A percentile compares a stretch with the other conserved stretches of the same genome.
Evolutionary conservation across 2,329 filamentous ascomycete genomes (phyloP).

Genomic region (Anthostomella pinea): DNA sequence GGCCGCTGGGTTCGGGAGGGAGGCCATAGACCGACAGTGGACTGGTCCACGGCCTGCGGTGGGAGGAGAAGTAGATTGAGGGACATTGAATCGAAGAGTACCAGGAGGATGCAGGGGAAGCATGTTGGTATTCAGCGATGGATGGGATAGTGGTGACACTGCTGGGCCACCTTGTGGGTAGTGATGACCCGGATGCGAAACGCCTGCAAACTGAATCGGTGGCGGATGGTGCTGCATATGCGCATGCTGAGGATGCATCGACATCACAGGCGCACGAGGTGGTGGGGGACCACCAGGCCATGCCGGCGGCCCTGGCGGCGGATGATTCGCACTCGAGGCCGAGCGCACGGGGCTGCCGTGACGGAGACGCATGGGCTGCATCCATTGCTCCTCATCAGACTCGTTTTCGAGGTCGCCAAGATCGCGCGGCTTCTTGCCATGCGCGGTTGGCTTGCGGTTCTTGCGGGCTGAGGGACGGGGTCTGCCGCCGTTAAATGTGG

Average conservation of each 20-base stretch:
- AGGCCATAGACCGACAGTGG: no score
- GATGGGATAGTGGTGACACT: background rate
- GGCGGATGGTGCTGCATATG: no score
- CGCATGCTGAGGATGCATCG: no score
- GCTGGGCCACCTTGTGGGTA: no score
- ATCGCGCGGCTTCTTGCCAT: background rate
- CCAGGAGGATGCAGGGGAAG: conserved; percentile 1
- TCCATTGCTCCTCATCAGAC: conserved; percentile 7
- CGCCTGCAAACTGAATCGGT: no score
- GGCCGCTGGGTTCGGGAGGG: background rate
- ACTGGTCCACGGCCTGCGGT: no score
- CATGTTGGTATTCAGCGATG: background rate
- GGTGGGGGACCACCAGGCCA: no score
- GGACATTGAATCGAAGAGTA: conserved; percentile 3
- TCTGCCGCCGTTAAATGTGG: background rate
- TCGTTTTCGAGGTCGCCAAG: conserved; percentile 8
- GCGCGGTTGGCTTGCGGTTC: conserved; percentile 1
- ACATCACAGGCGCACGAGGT: no score
- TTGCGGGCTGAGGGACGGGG: background rate
- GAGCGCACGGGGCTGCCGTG: conserved; percentile 6
- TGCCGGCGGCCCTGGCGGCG: no score
- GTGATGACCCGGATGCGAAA: no score
- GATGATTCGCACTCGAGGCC: conserved; percentile 5
- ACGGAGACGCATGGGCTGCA: conserved; percentile 3
- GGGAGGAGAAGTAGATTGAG: conserved; percentile 8